These are phyloP conservation scores for Thielaviopsis euricoi DNA, from an alignment of 2,329 filamentous ascomycete genomes.

Conservation along the genomic window DNA sequence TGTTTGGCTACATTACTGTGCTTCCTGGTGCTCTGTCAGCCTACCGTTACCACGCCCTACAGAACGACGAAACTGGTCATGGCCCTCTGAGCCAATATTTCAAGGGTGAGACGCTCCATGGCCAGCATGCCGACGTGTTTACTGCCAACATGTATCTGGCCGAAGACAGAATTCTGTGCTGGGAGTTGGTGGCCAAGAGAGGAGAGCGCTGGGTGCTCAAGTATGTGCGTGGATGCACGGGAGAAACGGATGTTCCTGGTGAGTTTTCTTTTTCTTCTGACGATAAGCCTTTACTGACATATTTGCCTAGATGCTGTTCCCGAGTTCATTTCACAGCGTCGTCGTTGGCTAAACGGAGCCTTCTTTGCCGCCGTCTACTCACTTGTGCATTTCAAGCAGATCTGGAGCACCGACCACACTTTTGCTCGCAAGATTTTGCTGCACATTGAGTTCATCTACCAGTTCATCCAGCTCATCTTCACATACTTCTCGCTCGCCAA, in stretches of 20 bases:
- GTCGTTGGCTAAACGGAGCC: slow-evolving; percentile 94
- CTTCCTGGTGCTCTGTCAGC: slow-evolving; percentile 87
- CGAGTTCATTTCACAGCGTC: slow-evolving; percentile 91
- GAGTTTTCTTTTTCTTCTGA: slow-evolving; percentile 23
- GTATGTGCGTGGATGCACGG: slow-evolving; percentile 90
- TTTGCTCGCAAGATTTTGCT: slow-evolving; percentile 76
- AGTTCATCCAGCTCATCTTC: slow-evolving; percentile 81
- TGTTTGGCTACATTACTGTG: slow-evolving; percentile 97
- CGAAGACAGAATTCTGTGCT: slow-evolving; percentile 79
- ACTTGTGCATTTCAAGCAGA: slow-evolving; percentile 81
- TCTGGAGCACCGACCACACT: slow-evolving; percentile 87
- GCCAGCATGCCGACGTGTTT: slow-evolving; percentile 90
- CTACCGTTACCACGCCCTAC: slow-evolving; percentile 86
- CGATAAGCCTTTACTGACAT: slow-evolving; percentile 15
- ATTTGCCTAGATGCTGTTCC: slow-evolving; percentile 56
- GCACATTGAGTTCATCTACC: slow-evolving; percentile 90
- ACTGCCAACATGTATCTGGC: slow-evolving; percentile 93
- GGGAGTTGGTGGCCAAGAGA: slow-evolving; percentile 90
- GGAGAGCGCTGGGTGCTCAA: slow-evolving; percentile 94
- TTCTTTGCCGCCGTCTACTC: slow-evolving; percentile 99
- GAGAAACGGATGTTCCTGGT: slow-evolving; percentile 96
- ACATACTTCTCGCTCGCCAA: slow-evolving; percentile 97
- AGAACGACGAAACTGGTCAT: slow-evolving; percentile 92
- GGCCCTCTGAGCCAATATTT: slow-evolving; percentile 96
- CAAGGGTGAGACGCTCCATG: slow-evolving; percentile 94